Evolutionary conservation across 2,329 filamentous ascomycete species (phyloP), one percentile per base, ranked within the genome.

Genomic region (Cladosporium sp.): DNA sequence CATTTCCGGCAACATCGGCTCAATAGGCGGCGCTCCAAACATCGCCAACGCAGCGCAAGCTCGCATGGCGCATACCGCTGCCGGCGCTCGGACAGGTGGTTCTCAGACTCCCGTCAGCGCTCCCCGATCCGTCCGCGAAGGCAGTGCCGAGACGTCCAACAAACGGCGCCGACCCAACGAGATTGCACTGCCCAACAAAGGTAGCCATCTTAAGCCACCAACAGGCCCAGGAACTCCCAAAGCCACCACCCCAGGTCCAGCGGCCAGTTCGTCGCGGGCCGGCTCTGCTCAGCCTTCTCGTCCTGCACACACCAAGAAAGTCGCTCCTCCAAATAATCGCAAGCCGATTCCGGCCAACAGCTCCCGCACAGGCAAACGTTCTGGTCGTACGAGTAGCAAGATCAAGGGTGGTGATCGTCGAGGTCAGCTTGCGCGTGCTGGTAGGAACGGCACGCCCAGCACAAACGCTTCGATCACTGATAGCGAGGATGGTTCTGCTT

Each of bases 151-250:
- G 73, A 81, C 68, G 2, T 46, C 39, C 39, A 84, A 77, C 71
- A 89, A 89, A 75, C 84, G 87, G 6, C 85, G 86, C 30, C 84
- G 86, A 23, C 78, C 86, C 5, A 85, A 85, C 66, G 74, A 79
- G 2, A 63, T 83, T 5, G 82, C 80, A 23, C 79, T 88, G 0
- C 86, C 85, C 2, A 76, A 81, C 14, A 79, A 83, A 2, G 82
- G 84, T 0, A 81, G 79, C 64, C 79, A 89, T 8, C 83, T 87
- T 7, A 87, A 89, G 73, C 84, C 85, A 0, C 89, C 86, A 0
- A 77, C 87, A 14, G 87, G 86, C 0, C 87, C 75, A n/a, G 86
- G 85, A n/a, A 89, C 87, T 1, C 87, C 87, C 5, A 88, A 88
- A 71, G 80, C 84, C 0, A 82, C 83, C 3, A 88, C 86, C 0